phyloP scores from a whole-genome alignment of 83 land plant species.

The Thuja plicata region DNA sequence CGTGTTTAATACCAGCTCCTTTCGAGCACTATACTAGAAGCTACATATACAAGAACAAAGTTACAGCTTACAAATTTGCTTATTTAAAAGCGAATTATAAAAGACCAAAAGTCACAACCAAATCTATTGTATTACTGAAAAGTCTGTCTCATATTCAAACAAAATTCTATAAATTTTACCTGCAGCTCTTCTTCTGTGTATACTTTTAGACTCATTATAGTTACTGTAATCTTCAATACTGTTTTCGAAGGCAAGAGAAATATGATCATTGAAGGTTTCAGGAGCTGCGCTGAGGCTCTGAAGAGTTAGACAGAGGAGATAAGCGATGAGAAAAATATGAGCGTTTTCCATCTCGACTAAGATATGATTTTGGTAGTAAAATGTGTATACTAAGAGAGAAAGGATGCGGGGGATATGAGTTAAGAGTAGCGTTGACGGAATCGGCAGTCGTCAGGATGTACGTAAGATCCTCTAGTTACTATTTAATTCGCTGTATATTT shows the following conservation, averaged over 20 bases:
- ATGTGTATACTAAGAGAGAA: not conserved
- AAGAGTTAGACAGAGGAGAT: not conserved
- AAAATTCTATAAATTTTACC: not conserved
- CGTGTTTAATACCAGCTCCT: too few species aligned
- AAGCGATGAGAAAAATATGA: not conserved
- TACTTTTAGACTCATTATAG: not conserved
- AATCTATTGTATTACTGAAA: too few species aligned
- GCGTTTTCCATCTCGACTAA: not conserved
- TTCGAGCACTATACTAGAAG: too few species aligned
- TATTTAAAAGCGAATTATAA: too few species aligned
- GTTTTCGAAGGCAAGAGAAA: not conserved
- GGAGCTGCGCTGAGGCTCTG: not conserved
- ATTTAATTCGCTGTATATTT: not conserved
- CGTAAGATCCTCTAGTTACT: not conserved
- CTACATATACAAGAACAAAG: too few species aligned
- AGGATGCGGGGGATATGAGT: not conserved
- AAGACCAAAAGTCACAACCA: too few species aligned
- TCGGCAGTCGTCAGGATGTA: not conserved
- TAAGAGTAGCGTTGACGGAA: not conserved
- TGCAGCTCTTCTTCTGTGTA: not conserved
- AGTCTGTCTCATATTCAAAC: not conserved
- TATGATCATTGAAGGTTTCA: not conserved
- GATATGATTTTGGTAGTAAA: not conserved
- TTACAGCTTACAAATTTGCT: too few species aligned
- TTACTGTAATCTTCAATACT: not conserved